Percentiles rank a stretch among this genome's conserved stretches.
phyloP scores from a whole-genome alignment of 495 filamentous ascomycete genomes.

The Pseudomonodictys pantanalensis region DNA sequence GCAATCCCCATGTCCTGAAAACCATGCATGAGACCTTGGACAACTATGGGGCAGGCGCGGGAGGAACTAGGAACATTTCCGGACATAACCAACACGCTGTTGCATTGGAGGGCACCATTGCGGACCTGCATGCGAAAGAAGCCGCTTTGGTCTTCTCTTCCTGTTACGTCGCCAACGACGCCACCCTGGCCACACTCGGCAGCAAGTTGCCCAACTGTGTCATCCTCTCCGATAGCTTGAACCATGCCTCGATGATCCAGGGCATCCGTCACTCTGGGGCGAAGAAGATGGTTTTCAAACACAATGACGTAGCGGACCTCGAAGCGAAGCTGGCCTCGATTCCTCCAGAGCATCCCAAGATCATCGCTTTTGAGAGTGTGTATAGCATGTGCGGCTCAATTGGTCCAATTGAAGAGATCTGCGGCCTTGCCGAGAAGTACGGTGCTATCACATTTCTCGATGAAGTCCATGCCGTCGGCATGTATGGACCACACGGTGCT shows the following conservation, averaged over 20 bases:
- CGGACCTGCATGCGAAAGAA: conserved; percentile 89
- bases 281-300: conserved; percentile 97
- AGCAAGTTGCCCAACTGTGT: conserved; percentile 96
- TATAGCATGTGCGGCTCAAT: conserved; percentile 99
- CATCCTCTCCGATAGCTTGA: conserved; percentile 89
- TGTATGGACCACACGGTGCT: conserved; percentile 96
- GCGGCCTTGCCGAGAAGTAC: conserved; percentile 94
- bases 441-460: conserved; percentile 96
- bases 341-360: conserved; percentile 81
- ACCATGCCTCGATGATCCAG: conserved; percentile 99
- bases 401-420: conserved; percentile 91
- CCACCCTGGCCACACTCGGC: conserved; percentile 90
- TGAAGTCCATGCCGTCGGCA: conserved; percentile 97
- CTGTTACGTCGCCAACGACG: conserved; percentile 97
- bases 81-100: conserved; percentile 96
- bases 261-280: conserved; percentile 96
- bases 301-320: conserved; percentile 88
- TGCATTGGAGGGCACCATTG: conserved; percentile 74
- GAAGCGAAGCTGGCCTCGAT: conserved; percentile 88
- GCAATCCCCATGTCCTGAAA: conserved; percentile 81
- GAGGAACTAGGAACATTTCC: conserved; percentile 95
- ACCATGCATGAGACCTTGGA: conserved; percentile 94
- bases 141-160: conserved; percentile 90
- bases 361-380: conserved; percentile 97
- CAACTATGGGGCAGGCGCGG: conserved; percentile 90